Percentiles rank a stretch among this genome's conserved stretches.
Conservation (phyloP, 441 rosid species). For the Arabidopsis hybrid region DNA sequence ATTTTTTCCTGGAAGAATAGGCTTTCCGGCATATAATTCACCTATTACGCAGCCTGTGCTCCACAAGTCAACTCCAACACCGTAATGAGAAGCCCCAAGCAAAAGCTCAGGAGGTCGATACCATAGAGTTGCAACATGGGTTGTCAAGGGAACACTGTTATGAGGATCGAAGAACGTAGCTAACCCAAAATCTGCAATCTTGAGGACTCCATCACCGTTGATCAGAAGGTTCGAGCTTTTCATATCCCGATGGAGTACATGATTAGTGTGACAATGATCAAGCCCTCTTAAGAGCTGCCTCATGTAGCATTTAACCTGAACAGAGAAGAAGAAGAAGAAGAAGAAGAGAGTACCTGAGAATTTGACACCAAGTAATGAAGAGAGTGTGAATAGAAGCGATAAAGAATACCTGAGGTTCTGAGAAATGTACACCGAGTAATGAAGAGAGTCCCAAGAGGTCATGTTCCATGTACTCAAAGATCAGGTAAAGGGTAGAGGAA, state of each 20-base stretch:
- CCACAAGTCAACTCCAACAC: conserved; percentile 42
- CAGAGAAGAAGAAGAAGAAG: conserved; percentile 16
- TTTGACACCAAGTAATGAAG: conserved; percentile 18
- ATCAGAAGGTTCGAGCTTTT: conserved; percentile 46
- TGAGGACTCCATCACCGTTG: conserved; percentile 34
- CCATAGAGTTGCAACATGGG: conserved; percentile 42
- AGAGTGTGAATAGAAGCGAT: neutral
- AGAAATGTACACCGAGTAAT: conserved; percentile 33
- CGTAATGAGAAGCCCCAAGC: conserved; percentile 42
- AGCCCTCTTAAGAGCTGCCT: conserved; percentile 42
- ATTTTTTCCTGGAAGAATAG: conserved; percentile 84
- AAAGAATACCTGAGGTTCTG: conserved; percentile 39
- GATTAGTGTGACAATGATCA: conserved; percentile 43
- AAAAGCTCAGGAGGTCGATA: conserved; percentile 47
- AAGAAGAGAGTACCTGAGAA: conserved; percentile 32
- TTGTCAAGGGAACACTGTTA: conserved; percentile 42
- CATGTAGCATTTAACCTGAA: conserved; percentile 44
- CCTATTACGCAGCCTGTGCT: conserved; percentile 88
- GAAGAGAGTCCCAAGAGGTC: conserved; percentile 45
- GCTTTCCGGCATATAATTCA: conserved; percentile 75
- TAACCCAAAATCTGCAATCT: conserved; percentile 47
- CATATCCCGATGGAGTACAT: conserved; percentile 42
- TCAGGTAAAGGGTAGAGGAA: conserved; percentile 75
- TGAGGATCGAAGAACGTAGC: conserved; percentile 45
- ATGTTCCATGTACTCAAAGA: conserved; percentile 79